These are phyloP conservation scores for Wickerhamomyces bovis DNA, from an alignment of 805 yeast species.

Conservation along the genomic window DNA sequence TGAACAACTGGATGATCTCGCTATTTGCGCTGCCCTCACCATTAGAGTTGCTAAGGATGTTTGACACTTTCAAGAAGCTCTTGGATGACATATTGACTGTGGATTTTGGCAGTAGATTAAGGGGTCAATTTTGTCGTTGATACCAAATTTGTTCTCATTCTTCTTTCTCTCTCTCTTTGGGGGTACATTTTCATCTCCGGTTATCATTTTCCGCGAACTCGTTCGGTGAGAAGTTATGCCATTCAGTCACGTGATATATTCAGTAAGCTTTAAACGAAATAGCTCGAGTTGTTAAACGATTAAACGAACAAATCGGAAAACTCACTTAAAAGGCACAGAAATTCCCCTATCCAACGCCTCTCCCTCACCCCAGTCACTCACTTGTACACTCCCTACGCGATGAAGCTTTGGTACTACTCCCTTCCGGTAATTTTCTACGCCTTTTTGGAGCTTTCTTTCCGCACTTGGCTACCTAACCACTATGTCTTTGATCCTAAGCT, in stretches of 20 bases:
- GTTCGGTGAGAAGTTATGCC: too few species aligned
- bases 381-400: not conserved
- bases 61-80: not conserved
- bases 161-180: too few species aligned
- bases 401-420: not conserved
- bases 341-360: not conserved
- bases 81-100: not conserved
- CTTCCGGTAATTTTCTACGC: not conserved
- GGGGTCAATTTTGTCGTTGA: too few species aligned
- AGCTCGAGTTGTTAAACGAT: too few species aligned
- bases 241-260: too few species aligned
- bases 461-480: constrained; percentile 62
- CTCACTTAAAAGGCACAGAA: too few species aligned
- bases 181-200: too few species aligned
- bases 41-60: not conserved
- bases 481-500: constrained; percentile 66
- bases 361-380: not conserved
- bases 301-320: too few species aligned
- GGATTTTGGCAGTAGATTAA: too few species aligned
- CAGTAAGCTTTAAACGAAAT: too few species aligned
- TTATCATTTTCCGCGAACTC: too few species aligned
- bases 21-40: not conserved
- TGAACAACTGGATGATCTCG: not conserved
- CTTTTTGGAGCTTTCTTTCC: constrained; percentile 22
- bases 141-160: too few species aligned